These are phyloP conservation scores for Barnettozyma botsteinii DNA, from an alignment of 805 yeast genomes.

Conservation along the genomic window DNA sequence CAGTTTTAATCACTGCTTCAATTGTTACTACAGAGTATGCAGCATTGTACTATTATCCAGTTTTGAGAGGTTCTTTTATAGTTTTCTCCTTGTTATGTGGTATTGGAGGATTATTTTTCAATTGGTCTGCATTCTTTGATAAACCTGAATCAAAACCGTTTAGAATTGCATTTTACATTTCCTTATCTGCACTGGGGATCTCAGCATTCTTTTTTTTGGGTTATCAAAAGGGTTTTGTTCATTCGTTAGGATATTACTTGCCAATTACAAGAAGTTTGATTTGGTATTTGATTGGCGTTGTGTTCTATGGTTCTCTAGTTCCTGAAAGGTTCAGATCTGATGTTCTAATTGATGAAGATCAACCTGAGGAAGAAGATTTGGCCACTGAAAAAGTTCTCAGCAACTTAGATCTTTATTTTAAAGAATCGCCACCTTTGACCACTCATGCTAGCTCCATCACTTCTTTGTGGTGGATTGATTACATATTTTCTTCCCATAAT, in stretches of 20 bases:
- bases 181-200: conserved; percentile 71
- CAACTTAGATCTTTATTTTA: conserved; percentile 34
- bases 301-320: conserved; percentile 78
- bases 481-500: conserved; percentile 72
- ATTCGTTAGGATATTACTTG: conserved; percentile 47
- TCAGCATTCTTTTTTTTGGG: conserved; percentile 55
- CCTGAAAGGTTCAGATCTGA: conserved; percentile 88
- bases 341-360: conserved; percentile 44
- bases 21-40: conserved; percentile 82
- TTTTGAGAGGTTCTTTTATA: conserved; percentile 45
- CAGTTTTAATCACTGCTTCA: conserved; percentile 83
- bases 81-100: conserved; percentile 63
- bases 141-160: conserved; percentile 76
- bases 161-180: conserved; percentile 73
- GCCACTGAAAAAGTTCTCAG: conserved; percentile 27
- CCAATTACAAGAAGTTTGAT: conserved; percentile 70
- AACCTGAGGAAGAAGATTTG: conserved; percentile 32
- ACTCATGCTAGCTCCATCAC: conserved; percentile 32
- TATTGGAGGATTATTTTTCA: conserved; percentile 62
- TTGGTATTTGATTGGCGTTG: conserved; percentile 78
- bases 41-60: conserved; percentile 57
- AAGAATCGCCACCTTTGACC: conserved; percentile 34
- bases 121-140: conserved; percentile 93
- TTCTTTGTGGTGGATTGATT: conserved; percentile 83
- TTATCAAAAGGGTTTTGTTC: conserved; percentile 47